Evolutionary conservation across 768 basidiomycete genomes (phyloP).

Genomic region (Termitomyces sp.): DNA sequence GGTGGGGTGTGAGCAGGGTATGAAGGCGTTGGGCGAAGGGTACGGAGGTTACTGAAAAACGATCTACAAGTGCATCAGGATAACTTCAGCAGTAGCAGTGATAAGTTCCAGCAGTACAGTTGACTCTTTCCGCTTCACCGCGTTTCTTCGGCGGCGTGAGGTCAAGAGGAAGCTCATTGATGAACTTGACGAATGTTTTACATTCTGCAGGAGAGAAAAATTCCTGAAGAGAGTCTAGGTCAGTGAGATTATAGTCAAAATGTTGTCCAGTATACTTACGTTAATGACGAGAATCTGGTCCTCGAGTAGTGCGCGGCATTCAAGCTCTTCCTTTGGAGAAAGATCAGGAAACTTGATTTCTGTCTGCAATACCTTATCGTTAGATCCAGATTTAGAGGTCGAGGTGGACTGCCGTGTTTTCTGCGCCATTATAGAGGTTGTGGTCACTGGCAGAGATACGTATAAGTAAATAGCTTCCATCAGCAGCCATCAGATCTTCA

Average conservation of each 20-base stretch:
- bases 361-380: neutral
- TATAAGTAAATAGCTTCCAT: too few species aligned
- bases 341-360: constrained; percentile 35
- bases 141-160: constrained; percentile 68
- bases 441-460: too few species aligned
- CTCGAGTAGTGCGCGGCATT: constrained; percentile 47
- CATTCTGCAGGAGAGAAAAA: constrained; percentile 61
- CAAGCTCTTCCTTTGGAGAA: constrained; percentile 39
- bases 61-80: constrained; percentile 35
- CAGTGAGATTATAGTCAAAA: neutral
- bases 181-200: constrained; percentile 53
- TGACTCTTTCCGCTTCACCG: constrained; percentile 70
- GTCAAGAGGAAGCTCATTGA: constrained; percentile 57
- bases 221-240: constrained; percentile 34
- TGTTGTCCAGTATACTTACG: constrained; percentile 31
- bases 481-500: too few species aligned
- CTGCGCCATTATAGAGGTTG: too few species aligned
- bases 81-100: neutral
- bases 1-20: constrained; percentile 47
- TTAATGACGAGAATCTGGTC: constrained; percentile 64
- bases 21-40: constrained; percentile 57
- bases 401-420: too few species aligned
- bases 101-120: constrained; percentile 56
- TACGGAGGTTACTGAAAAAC: constrained; percentile 55
- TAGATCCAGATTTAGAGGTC: neutral